Conservation (phyloP, 2,329 filamentous ascomycete species). For the Fusarium sp. region DNA sequence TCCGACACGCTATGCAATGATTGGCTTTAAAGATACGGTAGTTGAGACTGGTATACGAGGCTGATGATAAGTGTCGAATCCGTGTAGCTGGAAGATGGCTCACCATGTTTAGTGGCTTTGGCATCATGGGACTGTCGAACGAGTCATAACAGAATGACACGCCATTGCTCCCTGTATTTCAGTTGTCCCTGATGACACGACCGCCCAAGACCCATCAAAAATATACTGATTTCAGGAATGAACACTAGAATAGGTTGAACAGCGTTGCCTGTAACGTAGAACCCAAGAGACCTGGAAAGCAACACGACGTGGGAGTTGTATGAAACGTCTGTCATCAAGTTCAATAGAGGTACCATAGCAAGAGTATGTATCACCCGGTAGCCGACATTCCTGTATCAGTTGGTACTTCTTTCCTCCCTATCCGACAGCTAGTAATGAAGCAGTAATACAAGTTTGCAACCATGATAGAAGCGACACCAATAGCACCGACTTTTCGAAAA, state of each 20-base stretch:
- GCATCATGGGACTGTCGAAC: background rate
- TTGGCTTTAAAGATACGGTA: background rate
- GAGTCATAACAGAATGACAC: background rate
- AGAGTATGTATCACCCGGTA: background rate
- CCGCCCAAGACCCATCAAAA: fast-evolving
- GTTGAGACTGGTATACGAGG: background rate
- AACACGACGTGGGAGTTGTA: background rate
- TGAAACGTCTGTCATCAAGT: background rate
- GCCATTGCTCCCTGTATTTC: no score
- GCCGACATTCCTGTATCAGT: background rate
- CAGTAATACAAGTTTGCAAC: background rate
- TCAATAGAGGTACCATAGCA: no score
- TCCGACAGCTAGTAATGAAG: background rate
- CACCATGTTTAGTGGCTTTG: background rate
- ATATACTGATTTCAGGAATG: no score
- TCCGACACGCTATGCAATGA: background rate
- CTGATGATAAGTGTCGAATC: background rate
- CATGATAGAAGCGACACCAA: background rate
- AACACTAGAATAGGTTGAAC: no score
- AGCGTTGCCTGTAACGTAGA: background rate
- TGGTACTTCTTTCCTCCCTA: no score
- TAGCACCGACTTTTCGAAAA: no score
- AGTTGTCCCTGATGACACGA: background rate
- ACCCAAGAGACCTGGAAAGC: background rate
- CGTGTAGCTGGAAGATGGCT: background rate